Evolutionary conservation across 1,284 basidiomycete species (phyloP).

Genomic region (Ustilago crameri): DNA sequence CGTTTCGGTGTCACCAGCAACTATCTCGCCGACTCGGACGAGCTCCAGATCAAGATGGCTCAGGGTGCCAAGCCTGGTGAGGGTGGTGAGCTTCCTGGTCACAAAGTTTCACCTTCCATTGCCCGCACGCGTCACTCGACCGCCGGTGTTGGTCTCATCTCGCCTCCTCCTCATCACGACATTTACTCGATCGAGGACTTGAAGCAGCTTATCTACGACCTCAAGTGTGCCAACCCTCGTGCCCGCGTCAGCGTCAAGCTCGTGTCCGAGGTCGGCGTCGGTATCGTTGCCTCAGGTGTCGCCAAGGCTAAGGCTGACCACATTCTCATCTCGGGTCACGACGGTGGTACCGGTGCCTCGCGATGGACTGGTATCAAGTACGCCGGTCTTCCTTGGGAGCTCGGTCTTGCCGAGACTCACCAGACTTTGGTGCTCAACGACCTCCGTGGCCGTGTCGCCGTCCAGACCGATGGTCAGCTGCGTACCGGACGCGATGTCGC

Average conservation of each 20-base stretch:
- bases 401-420: constrained; percentile 66
- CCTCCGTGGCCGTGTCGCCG: constrained; percentile 62
- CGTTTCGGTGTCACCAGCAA: constrained; percentile 65
- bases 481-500: constrained; percentile 62
- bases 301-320: constrained; percentile 67
- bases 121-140: constrained; percentile 65
- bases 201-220: constrained; percentile 66
- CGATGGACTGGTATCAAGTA: constrained; percentile 67
- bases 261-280: constrained; percentile 65
- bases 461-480: constrained; percentile 65
- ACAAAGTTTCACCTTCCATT: constrained; percentile 66
- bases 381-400: constrained; percentile 66
- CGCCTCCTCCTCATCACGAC: constrained; percentile 65
- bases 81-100: constrained; percentile 66
- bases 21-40: constrained; percentile 65
- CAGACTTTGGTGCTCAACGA: constrained; percentile 66
- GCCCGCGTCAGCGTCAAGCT: constrained; percentile 65
- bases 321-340: constrained; percentile 64
- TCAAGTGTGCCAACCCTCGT: constrained; percentile 66
- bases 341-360: constrained; percentile 66
- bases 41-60: constrained; percentile 67
- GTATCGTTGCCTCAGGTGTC: constrained; percentile 64
- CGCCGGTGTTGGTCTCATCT: constrained; percentile 64
- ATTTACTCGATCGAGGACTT: constrained; percentile 67
- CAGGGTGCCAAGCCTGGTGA: constrained; percentile 67